Evolutionary conservation across 305 asterid genomes (phyloP), one percentile per base, ranked within the genome.

Genomic region (Fraxinus dipetala): DNA sequence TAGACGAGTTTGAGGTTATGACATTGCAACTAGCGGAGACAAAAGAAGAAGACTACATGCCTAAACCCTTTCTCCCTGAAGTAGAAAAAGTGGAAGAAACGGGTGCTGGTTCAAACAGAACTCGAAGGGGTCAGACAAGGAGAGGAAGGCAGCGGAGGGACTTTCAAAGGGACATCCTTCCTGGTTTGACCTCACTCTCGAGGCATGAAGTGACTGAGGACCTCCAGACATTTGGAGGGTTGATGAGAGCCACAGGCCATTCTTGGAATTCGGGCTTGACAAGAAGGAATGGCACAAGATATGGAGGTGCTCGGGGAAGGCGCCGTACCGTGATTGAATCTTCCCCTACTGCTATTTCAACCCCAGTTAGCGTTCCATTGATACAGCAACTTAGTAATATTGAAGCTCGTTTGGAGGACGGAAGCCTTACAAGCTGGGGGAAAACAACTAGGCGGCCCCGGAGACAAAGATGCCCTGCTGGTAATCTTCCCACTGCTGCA

Each of bases 111-210:
- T 48, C 89, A 13, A 80, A 83, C 6, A 83, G 97, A 82, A 74
- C 94, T 35, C 86, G 98, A 77, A 93, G 97, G 88, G 98, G 97
- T 18, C 97, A 93, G 82, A 48, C 97, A 2, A 91, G 95, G 88
- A 93, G 99, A 89, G 98, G 99, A 79, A 90, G 98, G 85, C 98
- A 90, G 69, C 86, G 98, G 76, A 90, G 95, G 91, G 98, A 94
- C 85, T 96, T 96, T 79, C 99, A 94, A 85, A 69, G 95, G 87
- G 99, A 94, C 82, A 92, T 93, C 76, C 99, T 94, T 48, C 99
- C 98, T 0, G 98, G 99, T 22, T 84, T 96, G 59, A 84, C 90
- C 18, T 89, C 99, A 20, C 72, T 96, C 72, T 91, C 99, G 0
- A 90, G 99, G 77, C 92, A 91, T 16, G 99, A 94, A 84, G 94